Evolutionary conservation across 2,329 filamentous ascomycete species (phyloP), one percentile per base, ranked within the genome.

Genomic region (Zymoseptoria tritici): DNA sequence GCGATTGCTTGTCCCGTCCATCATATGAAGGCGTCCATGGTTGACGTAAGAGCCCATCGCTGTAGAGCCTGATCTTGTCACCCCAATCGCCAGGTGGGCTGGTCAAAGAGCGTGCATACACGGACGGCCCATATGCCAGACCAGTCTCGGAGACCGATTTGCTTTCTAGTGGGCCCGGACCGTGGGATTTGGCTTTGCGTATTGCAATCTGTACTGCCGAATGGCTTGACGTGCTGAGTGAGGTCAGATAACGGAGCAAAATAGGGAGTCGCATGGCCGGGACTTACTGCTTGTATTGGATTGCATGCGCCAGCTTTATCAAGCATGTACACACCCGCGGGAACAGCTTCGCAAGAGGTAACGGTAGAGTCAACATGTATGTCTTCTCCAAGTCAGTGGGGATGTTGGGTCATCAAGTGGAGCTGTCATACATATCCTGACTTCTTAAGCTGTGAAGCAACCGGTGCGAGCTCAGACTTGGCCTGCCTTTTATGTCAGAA

Each of bases 41-140:
- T 0, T 70, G 70, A 2, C 69, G 60, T 20, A 76, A 71, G 0
- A 82, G 72, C 2, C 77, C 77, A 51, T 85, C 77, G 31, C 81
- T 78, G 70, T 85, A 85, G 57, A 84, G 78, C 11, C 75, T 71
- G 22, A 81, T 78, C 66, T 80, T 80, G 62, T 82, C 75, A 11
- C 75, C 70, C 73, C 82, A 81, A 59, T 79, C 80, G 22, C 75
- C 76, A 20, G 66, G 65, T 29, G 71, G 68, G 4, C 58, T 56
- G 46, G 73, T 70, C 2, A 62, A 51, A 2, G 75, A 69, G 11
- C 80, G 75, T 24, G 71, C 66, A 31, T 61, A 63, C 2, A 83
- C 75, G 2, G 75, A 76, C 2, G 71, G 57, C 16, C 75, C 77
- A 63, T 80, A 81, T 50, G n/a, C 54, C 21, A 55, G 31, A 11